A percentile compares a stretch with the other conserved stretches of the same genome.
Conservation (phyloP, 179 eudicot species). For the Corrigiola litoralis region DNA sequence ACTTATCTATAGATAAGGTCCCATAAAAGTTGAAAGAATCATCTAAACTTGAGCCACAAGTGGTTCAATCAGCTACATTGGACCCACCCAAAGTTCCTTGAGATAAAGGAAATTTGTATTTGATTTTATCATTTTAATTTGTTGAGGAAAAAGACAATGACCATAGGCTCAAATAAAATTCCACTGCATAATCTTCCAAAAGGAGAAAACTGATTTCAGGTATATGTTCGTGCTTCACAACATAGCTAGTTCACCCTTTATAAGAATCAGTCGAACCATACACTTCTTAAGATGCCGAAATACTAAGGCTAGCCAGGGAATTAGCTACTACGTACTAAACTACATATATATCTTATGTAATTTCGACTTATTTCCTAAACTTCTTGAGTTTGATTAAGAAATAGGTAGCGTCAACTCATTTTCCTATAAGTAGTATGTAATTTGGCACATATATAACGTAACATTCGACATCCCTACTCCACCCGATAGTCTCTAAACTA, state of each 20-base stretch:
- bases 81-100: constrained; percentile 19
- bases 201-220: not conserved
- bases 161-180: not conserved
- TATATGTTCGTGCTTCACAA: constrained; percentile 13
- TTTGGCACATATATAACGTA: not conserved
- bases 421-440: no score
- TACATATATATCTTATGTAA: no score
- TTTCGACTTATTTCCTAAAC: no score
- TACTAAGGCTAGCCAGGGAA: no score
- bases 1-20: constrained; percentile 23
- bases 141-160: not conserved
- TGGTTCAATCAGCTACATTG: constrained; percentile 29
- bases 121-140: not conserved
- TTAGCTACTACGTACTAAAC: no score
- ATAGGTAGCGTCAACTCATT: no score
- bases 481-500: not conserved
- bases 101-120: constrained; percentile 6
- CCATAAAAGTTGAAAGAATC: constrained; percentile 14
- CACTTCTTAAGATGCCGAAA: no score
- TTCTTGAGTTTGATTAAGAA: no score
- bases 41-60: constrained; percentile 35
- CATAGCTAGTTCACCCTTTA: no score
- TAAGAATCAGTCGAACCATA: no score
- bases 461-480: not conserved
- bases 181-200: not conserved